A percentile compares a stretch with the other conserved stretches of the same genome.
Evolutionary conservation across 176 grass and related monocot genomes (phyloP).

Genomic region (Oryza nivara): DNA sequence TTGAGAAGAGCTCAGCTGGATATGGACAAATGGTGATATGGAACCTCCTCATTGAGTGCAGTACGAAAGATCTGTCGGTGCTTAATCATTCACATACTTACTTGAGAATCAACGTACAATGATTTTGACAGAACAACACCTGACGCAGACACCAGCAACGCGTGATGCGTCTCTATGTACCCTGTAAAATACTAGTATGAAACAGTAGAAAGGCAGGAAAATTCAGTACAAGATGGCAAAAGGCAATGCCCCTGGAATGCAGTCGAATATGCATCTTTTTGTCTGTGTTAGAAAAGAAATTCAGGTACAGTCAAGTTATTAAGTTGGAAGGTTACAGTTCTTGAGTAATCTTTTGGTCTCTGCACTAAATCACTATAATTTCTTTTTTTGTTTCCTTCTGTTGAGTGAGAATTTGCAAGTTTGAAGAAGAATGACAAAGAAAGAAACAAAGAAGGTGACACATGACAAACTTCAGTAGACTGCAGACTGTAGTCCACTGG

Average conservation of each 20-base stretch:
- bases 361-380: not conserved
- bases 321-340: slow-evolving; percentile 12
- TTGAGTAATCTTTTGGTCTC: not conserved
- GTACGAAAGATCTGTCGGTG: slow-evolving; percentile 1
- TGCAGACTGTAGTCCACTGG: slow-evolving; percentile 5
- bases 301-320: not conserved
- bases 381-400: slow-evolving; percentile 10
- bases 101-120: slow-evolving; percentile 21
- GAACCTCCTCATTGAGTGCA: not conserved
- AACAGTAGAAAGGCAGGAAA: not conserved
- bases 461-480: not conserved
- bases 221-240: not conserved
- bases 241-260: not conserved
- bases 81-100: slow-evolving; percentile 20
- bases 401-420: not conserved
- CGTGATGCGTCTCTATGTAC: not conserved
- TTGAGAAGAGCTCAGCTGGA: not conserved
- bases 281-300: not conserved
- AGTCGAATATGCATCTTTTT: not conserved
- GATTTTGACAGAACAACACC: slow-evolving; percentile 44
- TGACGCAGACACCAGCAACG: not conserved
- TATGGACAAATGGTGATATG: not conserved
- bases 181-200: not conserved
- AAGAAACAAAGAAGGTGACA: not conserved
- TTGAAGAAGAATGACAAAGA: not conserved